Evolutionary conservation across 371 early-diverging fungal species (phyloP), one percentile per base, ranked within the genome.

Genomic region (Haplosporangium sp.): DNA sequence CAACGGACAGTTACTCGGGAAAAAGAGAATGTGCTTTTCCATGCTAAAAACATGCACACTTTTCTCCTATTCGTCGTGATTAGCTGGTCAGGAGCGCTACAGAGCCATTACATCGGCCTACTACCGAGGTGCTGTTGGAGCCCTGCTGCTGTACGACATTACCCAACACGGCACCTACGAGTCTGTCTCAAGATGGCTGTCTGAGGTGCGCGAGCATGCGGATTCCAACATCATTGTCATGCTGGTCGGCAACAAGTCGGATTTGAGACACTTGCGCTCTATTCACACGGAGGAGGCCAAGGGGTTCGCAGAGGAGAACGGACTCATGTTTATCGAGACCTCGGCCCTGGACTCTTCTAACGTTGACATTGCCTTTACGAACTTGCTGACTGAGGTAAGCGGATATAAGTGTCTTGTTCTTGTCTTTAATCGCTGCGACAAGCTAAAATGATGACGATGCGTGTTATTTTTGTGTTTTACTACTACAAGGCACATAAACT

Each of bases 71-170:
- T 20, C 6, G 1, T 43, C 16, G 5, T 58, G 46, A 45, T 40
- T 55, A 71, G 71, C 88, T 53, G 94, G 93, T 0, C 92, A 93
- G 72, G 93, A 94, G 72, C 84, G 93, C 36, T 96, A 94, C 75
- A 85, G 93, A 54, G 92, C 93, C 45, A 90, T 96, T 55, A 92
- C 92, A 18, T 85, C 92, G 2, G 87, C 92, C 68, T 94, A 94
- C 79, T 94, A 93, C 72, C 81, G 94, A 29, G 93, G 92, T 10
- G 92, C 93, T 48, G 89, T 90, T 50, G 91, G 88, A 8, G 90
- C 90, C 52, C 47, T 93, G 58, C 83, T 82, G 57, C 52, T 82
- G 64, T 82, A 82, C 51, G 82, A 82, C 62, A 77, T 82, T 53
- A 79, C 82, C 18, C 64, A 84, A 60, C 73, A 79, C 41, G 87